A percentile compares a stretch with the other conserved stretches of the same genome.
Conservation (phyloP, 768 basidiomycete genomes). For the Leccinum variicolor region DNA sequence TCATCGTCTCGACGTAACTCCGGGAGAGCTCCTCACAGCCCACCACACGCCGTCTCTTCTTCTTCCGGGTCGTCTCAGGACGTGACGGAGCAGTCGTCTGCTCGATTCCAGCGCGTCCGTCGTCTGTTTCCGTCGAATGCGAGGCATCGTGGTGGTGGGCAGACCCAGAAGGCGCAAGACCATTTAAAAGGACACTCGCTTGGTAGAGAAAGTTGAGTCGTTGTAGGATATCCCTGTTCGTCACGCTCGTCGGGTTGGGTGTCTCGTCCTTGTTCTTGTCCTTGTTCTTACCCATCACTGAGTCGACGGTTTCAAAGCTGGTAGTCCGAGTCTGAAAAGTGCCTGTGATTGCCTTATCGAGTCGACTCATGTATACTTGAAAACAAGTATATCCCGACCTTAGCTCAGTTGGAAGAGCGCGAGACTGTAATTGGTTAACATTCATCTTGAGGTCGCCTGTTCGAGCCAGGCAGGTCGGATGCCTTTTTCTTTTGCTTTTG, state of each 20-base stretch:
- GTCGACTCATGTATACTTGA: background rate
- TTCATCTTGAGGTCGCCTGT: constrained; percentile 44
- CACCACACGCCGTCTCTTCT: constrained; percentile 29
- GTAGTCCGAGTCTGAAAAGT: background rate
- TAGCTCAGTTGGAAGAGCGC: constrained; percentile 50
- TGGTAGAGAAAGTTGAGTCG: constrained; percentile 85
- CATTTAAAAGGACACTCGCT: constrained; percentile 62
- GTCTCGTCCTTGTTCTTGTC: constrained; percentile 53
- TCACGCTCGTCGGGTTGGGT: constrained; percentile 54
- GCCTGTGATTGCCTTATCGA: background rate
- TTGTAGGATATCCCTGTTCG: constrained; percentile 76
- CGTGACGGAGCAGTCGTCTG: background rate
- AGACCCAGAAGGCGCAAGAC: constrained; percentile 24
- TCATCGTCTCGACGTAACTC: constrained; percentile 64
- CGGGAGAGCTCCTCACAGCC: constrained; percentile 54
- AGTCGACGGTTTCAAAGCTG: background rate
- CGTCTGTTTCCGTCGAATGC: background rate
- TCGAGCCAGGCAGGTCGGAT: constrained; percentile 41
- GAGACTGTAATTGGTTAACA: constrained; percentile 39
- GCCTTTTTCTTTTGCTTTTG: background rate
- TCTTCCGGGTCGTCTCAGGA: background rate
- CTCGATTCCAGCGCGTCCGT: background rate
- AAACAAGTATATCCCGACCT: constrained; percentile 10
- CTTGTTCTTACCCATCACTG: constrained; percentile 69
- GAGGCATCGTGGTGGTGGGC: background rate